A percentile compares a stretch with the other conserved stretches of the same genome.
These are phyloP conservation scores for Botrytis paeoniae DNA, from an alignment of 2,329 filamentous ascomycete species.

Conservation along the genomic window DNA sequence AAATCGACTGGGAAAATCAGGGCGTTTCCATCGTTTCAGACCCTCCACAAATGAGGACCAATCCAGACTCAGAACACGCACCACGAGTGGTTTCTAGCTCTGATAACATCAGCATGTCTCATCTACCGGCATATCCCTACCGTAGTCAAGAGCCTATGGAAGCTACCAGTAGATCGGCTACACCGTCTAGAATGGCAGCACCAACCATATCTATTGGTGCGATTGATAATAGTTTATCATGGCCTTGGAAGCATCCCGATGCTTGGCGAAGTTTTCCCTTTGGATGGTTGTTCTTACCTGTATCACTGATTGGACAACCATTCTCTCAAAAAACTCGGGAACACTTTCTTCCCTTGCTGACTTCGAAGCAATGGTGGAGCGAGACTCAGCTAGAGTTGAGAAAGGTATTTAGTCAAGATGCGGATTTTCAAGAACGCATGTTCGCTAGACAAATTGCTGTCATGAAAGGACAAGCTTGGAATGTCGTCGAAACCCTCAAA, in stretches of 20 bases:
- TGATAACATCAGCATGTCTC: conserved; percentile 26
- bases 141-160: conserved; percentile 81
- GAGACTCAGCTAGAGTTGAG: conserved; percentile 87
- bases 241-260: conserved; percentile 70
- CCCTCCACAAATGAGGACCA: conserved; percentile 65
- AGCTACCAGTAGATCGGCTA: conserved; percentile 53
- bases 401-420: conserved; percentile 83
- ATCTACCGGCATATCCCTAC: conserved; percentile 60
- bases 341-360: conserved; percentile 93
- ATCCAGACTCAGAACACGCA: conserved; percentile 51
- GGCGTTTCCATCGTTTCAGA: conserved; percentile 84
- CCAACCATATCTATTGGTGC: conserved; percentile 73
- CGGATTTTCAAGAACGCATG: conserved; percentile 98
- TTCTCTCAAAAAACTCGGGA: conserved; percentile 92
- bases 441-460: conserved; percentile 97
- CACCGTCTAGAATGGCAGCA: conserved; percentile 34
- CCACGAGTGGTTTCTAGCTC: conserved; percentile 46
- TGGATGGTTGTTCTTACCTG: conserved; percentile 95
- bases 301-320: conserved; percentile 91
- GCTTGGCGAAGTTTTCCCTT: conserved; percentile 90
- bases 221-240: conserved; percentile 96
- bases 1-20: conserved; percentile 81
- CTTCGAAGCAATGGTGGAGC: conserved; percentile 94
- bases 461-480: conserved; percentile 99
- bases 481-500: conserved; percentile 96